A percentile compares a stretch with the other conserved stretches of the same genome.
Evolutionary conservation across 164 flowering plant genomes (phyloP).

Genomic region (Pachysandra terminalis): DNA sequence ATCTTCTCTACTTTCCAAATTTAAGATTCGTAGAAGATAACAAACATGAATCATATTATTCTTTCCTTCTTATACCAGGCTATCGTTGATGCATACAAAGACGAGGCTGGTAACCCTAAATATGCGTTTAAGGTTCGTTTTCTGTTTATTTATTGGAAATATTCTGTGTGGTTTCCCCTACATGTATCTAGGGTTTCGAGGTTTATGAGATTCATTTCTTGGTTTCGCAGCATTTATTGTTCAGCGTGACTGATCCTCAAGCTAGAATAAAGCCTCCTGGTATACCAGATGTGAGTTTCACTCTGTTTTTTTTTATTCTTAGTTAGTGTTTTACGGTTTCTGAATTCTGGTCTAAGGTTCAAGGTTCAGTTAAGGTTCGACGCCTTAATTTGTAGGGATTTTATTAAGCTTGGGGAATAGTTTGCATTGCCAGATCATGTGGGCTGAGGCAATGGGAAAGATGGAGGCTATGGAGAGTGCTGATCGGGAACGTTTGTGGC

Average conservation of each 20-base stretch:
- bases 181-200: slow-evolving; percentile 7
- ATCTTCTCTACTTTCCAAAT: not conserved
- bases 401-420: slow-evolving; percentile 24
- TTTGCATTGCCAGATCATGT: slow-evolving; percentile 82
- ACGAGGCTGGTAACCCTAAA: slow-evolving; percentile 79
- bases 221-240: slow-evolving; percentile 77
- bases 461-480: slow-evolving; percentile 92
- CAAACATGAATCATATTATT: not conserved
- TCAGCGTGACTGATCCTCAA: slow-evolving; percentile 89
- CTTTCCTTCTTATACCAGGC: slow-evolving; percentile 38
- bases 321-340: not conserved
- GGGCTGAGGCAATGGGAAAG: slow-evolving; percentile 98
- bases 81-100: slow-evolving; percentile 91
- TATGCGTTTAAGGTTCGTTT: slow-evolving; percentile 84
- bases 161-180: slow-evolving; percentile 7
- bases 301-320: slow-evolving; percentile 3
- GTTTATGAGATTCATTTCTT: slow-evolving; percentile 10
- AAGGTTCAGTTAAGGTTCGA: not conserved
- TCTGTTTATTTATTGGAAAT: not conserved
- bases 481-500: slow-evolving; percentile 89
- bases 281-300: slow-evolving; percentile 84
- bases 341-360: not conserved
- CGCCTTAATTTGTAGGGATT: not conserved
- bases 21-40: not conserved
- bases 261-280: slow-evolving; percentile 80